Base-by-base conservation (phyloP, 2,329 filamentous ascomycete species). In the Alternaria alternata region DNA sequence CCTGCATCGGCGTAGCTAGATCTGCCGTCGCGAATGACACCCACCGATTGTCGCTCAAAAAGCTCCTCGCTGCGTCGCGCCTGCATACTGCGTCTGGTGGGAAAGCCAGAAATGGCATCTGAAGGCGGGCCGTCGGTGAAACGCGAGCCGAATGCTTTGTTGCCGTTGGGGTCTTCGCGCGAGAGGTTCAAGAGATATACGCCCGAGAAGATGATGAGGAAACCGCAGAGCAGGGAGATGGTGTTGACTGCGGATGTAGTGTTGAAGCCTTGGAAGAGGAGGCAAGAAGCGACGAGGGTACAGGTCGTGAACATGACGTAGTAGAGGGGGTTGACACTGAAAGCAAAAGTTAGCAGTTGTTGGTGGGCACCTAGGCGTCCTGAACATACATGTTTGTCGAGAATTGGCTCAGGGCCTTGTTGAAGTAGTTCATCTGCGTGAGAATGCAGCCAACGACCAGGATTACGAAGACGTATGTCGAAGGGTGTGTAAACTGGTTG, bases 401-500 rank as follows among this genome's bases (percentile, higher is more conserved):
- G 81, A 98, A 99, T 74, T 96, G 93, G 79, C 93, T 96, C 61
- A 99, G 83, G 7, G 95, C 95, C 81, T 99, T 99, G 85, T 99
- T 99, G 81, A 99, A 97, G 81, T 99, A 99, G 81, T 99, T 99
- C 95, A 99, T 98, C 84, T 99, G 95, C 8, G 94, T 97, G 68
- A 99, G 80, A 75, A 99, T 98, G 83, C 95, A 99, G 66, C 97
- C 92, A 3, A 86, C 85, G 0, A 94, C 95, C 66, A 98, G 88
- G 67, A 99, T 97, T 80, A 94, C 89, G 78, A 99, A 99, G 65
- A 97, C 94, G 73, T 99, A 99, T 61, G 96, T 99, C 51, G 93
- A 97, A 2, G 96, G 92, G 71, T 96, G 92, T 5, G 88, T 88
- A 79, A 99, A 97, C 79, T 99, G 95, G 80, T 99, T 99, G 80